phyloP scores from a whole-genome alignment of 208 protist genomes.

The Ichthyophonus hoferi region DNA sequence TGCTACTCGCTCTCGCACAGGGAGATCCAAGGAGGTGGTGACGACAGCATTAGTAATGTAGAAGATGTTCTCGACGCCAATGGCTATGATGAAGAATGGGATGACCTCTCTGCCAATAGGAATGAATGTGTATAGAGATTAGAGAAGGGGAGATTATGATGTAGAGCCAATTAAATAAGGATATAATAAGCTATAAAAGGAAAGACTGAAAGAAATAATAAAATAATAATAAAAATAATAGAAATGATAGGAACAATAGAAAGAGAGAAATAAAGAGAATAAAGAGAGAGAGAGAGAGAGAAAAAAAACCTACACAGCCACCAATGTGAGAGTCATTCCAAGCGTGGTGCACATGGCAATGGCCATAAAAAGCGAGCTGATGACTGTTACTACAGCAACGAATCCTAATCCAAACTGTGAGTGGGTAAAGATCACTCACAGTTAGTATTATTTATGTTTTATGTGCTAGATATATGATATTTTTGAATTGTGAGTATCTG shows the following conservation, averaged over 20 bases:
- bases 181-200: not conserved
- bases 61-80: conserved; percentile 46
- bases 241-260: not conserved
- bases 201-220: not conserved
- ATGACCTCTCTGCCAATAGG: conserved; percentile 31
- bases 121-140: not conserved
- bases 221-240: not conserved
- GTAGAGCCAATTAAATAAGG: not conserved
- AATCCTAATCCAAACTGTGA: conserved; percentile 34
- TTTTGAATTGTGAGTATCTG: too few relatives aligned
- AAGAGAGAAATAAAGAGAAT: not conserved
- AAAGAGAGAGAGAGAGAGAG: not conserved
- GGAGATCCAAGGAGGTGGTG: conserved; percentile 23
- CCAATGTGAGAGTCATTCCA: conserved; percentile 14
- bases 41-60: conserved; percentile 38
- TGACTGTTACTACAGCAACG: conserved; percentile 29
- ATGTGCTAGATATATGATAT: too few relatives aligned
- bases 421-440: too few relatives aligned
- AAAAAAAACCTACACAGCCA: conserved; percentile 23
- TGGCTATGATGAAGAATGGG: conserved; percentile 39
- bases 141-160: not conserved
- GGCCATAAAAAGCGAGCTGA: conserved; percentile 27
- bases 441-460: too few relatives aligned
- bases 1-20: conserved; percentile 31
- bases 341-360: conserved; percentile 37